phyloP scores from a whole-genome alignment of 2,329 filamentous ascomycete species.

The Graphium sp. region DNA sequence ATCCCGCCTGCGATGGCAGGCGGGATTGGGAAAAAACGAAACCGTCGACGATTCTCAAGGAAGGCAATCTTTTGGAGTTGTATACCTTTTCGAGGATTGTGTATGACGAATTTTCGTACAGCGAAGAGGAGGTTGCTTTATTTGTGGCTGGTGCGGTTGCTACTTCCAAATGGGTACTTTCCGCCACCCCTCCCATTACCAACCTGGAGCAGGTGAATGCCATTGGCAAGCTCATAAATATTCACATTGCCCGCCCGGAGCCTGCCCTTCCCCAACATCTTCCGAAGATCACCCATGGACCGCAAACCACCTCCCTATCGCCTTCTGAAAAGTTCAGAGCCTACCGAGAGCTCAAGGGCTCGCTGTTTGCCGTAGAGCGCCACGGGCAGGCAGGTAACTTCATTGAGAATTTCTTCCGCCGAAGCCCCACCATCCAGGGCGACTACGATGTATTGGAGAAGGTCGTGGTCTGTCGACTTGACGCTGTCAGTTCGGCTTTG shows the following conservation, averaged over 20 bases:
- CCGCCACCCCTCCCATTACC: slow-evolving; percentile 20
- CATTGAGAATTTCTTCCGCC: slow-evolving; percentile 12
- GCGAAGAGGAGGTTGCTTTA: slow-evolving; percentile 11
- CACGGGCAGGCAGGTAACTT: slow-evolving; percentile 16
- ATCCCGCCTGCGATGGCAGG: too few species aligned
- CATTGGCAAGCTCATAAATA: slow-evolving; percentile 15
- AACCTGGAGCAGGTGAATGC: slow-evolving; percentile 17
- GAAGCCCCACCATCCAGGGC: slow-evolving; percentile 13
- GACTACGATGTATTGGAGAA: slow-evolving; percentile 8
- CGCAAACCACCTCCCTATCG: slow-evolving; percentile 11
- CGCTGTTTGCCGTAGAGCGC: slow-evolving; percentile 15
- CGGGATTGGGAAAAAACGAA: too few species aligned
- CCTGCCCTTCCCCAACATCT: slow-evolving; percentile 14
- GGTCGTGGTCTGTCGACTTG: slow-evolving; percentile 12
- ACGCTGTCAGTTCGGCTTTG: slow-evolving; percentile 7
- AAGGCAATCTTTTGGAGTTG: slow-evolving; percentile 14
- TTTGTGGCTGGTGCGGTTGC: slow-evolving; percentile 17
- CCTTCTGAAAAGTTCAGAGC: slow-evolving; percentile 15
- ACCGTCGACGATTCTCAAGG: slow-evolving; percentile 7
- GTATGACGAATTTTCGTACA: slow-evolving; percentile 26
- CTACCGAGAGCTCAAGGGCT: slow-evolving; percentile 16
- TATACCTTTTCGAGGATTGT: slow-evolving; percentile 20
- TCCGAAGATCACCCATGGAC: slow-evolving; percentile 18
- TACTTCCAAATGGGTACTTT: slow-evolving; percentile 22
- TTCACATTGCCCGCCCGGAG: slow-evolving; percentile 20